These are phyloP conservation scores for Lachnellula suecica DNA, from an alignment of 2,329 filamentous ascomycete genomes.

Conservation along the genomic window DNA sequence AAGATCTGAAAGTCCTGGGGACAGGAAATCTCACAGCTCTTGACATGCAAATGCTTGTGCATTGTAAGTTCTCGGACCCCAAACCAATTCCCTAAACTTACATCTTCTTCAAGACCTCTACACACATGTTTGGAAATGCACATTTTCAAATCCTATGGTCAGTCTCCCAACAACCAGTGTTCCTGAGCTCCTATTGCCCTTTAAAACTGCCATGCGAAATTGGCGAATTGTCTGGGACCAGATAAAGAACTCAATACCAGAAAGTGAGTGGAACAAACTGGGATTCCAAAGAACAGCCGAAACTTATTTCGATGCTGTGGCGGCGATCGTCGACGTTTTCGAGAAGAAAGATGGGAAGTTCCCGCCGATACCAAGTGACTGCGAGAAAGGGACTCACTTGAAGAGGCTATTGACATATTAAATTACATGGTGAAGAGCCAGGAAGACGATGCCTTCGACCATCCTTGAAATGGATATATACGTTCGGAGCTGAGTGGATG, in stretches of 20 bases:
- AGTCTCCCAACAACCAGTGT: slow-evolving; percentile 17
- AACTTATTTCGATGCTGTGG: slow-evolving; percentile 28
- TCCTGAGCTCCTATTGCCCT: slow-evolving; percentile 19
- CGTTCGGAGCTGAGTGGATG: background rate
- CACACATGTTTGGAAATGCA: slow-evolving; percentile 28
- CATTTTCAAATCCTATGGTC: slow-evolving; percentile 27
- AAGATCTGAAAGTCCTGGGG: slow-evolving; percentile 19
- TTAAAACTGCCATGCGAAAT: slow-evolving; percentile 27
- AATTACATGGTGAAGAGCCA: background rate
- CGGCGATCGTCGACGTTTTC: slow-evolving; percentile 22
- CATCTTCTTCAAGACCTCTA: slow-evolving; percentile 26
- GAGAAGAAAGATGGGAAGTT: slow-evolving; percentile 25
- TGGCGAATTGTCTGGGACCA: slow-evolving; percentile 33
- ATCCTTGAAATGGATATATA: background rate
- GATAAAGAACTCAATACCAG: slow-evolving; percentile 15
- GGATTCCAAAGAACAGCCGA: slow-evolving; percentile 32
- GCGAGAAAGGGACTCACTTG: slow-evolving; percentile 30
- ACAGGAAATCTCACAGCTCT: slow-evolving; percentile 22
- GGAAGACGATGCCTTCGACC: background rate
- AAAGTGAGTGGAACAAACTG: slow-evolving; percentile 28
- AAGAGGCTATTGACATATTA: slow-evolving; percentile 27
- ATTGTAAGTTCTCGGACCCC: slow-evolving; percentile 19
- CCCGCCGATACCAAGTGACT: slow-evolving; percentile 27
- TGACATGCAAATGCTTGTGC: slow-evolving; percentile 34
- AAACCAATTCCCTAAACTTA: background rate